These are phyloP conservation scores for Coccomyxa subellipsoidea DNA, from an alignment of 163 green algal genomes.

Conservation along the genomic window DNA sequence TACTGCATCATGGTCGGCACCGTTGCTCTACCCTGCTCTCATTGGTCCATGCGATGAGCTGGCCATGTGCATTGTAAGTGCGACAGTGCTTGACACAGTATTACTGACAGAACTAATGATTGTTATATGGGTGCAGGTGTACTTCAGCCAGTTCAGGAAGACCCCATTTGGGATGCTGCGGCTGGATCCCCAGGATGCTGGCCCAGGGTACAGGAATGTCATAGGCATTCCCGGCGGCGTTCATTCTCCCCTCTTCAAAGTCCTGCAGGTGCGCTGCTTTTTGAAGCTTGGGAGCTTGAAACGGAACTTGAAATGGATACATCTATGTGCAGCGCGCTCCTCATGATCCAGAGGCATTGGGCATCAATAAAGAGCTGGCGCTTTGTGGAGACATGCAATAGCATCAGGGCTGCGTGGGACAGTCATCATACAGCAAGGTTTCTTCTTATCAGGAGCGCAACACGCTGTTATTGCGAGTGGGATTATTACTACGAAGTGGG, in stretches of 20 bases:
- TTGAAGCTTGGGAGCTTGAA: background rate
- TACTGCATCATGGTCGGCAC: too few relatives aligned
- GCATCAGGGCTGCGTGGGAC: too few relatives aligned
- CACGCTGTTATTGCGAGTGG: too few relatives aligned
- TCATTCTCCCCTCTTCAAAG: conserved; percentile 55
- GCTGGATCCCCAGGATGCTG: conserved; percentile 57
- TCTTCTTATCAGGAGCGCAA: too few relatives aligned
- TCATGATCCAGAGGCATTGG: background rate
- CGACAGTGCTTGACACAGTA: too few relatives aligned
- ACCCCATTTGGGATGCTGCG: conserved; percentile 58
- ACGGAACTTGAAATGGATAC: background rate
- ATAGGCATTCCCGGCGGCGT: conserved; percentile 75
- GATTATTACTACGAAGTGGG: too few relatives aligned
- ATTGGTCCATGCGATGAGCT: too few relatives aligned
- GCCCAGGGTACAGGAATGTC: conserved; percentile 78
- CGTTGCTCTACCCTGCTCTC: too few relatives aligned
- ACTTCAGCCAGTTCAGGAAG: conserved; percentile 77
- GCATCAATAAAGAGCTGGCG: background rate
- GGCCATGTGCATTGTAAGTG: too few relatives aligned
- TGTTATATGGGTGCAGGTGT: conserved; percentile 47
- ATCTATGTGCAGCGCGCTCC: background rate
- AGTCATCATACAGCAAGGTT: too few relatives aligned
- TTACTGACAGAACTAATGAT: background rate
- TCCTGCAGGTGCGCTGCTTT: conserved; percentile 41
- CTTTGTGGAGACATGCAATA: background rate